phyloP scores from a whole-genome alignment of 1,284 basidiomycete genomes.

The Trichosporon coremiiforme region DNA sequence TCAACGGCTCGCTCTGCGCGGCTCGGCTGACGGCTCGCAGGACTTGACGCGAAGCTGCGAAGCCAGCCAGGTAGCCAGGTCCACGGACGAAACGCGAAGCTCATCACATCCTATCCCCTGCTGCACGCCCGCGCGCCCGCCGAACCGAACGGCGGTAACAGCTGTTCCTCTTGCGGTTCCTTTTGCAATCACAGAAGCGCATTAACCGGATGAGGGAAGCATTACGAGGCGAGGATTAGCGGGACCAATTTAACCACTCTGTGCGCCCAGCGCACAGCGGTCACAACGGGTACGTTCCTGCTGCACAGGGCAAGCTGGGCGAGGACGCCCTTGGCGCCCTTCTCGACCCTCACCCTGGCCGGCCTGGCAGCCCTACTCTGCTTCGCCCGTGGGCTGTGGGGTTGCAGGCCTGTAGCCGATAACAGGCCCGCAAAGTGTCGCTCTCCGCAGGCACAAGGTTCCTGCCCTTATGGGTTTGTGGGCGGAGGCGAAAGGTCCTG shows the following conservation, averaged over 20 bases:
- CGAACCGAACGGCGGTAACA: neutral
- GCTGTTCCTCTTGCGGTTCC: no score
- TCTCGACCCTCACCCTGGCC: no score
- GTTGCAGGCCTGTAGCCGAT: neutral
- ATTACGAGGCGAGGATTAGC: neutral
- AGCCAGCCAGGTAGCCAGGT: no score
- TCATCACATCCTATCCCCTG: no score
- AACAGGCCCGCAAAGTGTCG: neutral
- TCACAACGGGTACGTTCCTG: neutral
- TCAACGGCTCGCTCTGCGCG: neutral
- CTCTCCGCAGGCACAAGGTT: neutral
- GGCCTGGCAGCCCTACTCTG: no score
- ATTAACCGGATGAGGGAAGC: slow-evolving; percentile 2
- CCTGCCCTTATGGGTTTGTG: neutral
- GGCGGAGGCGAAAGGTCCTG: neutral
- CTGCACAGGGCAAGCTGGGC: no score
- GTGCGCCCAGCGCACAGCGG: neutral
- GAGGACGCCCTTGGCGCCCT: neutral
- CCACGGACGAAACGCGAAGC: no score
- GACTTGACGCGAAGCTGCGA: neutral
- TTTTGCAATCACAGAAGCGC: neutral
- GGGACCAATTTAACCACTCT: neutral
- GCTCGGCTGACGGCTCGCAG: neutral
- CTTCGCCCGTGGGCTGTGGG: neutral
- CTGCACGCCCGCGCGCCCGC: neutral